These are phyloP conservation scores for Aspergillus hiratsukae DNA, from an alignment of 2,329 filamentous ascomycete species.

Conservation along the genomic window DNA sequence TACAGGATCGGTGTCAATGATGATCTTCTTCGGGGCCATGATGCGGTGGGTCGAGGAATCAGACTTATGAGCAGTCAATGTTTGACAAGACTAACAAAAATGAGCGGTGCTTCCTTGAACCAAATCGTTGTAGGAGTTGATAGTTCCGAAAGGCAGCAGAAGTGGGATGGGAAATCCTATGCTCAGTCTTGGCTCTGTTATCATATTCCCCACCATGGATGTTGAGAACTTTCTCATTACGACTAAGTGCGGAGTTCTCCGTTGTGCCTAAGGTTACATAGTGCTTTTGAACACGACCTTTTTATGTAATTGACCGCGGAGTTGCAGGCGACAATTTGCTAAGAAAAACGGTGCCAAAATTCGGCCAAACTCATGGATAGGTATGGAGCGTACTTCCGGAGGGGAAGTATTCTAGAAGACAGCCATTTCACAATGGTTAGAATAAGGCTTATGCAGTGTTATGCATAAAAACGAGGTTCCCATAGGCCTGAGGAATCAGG, in stretches of 20 bases:
- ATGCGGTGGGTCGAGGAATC: background rate
- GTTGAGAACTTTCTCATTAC: too few relatives aligned
- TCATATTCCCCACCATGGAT: background rate
- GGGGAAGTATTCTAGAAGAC: background rate
- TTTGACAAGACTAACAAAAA: background rate
- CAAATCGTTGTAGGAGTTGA: background rate
- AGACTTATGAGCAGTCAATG: background rate
- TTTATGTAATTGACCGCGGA: background rate
- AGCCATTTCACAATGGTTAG: background rate
- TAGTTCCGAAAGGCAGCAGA: background rate
- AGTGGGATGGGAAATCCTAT: background rate
- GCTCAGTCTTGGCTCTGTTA: background rate
- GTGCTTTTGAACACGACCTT: background rate
- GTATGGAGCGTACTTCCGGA: background rate
- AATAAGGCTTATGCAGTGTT: background rate
- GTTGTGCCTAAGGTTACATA: background rate
- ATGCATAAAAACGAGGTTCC: background rate
- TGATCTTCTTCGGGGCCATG: conserved; percentile 72
- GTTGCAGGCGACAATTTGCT: background rate
- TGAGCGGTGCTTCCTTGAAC: background rate
- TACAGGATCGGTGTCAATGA: conserved; percentile 95
- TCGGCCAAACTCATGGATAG: background rate
- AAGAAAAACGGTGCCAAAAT: background rate
- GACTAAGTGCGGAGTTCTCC: background rate
- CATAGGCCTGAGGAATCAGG: background rate